Evolutionary conservation across 768 basidiomycete genomes (phyloP).

Genomic region (Neoboletus brunneissimus): DNA sequence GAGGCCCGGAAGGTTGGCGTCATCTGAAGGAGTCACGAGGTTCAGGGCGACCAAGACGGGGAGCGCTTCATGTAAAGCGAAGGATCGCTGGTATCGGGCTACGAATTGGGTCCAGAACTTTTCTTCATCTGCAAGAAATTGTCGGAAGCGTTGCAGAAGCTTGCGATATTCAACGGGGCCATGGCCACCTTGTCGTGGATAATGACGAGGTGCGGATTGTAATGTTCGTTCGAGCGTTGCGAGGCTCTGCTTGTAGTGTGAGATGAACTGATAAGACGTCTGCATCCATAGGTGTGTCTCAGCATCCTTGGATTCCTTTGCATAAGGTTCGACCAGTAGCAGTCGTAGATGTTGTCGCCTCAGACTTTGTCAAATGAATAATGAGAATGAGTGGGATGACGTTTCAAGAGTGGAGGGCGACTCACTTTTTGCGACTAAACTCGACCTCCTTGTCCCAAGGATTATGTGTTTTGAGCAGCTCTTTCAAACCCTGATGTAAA

Average conservation of each 20-base stretch:
- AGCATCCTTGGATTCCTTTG: constrained; percentile 72
- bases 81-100: constrained; percentile 68
- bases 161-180: constrained; percentile 83
- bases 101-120: constrained; percentile 87
- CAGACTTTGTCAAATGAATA: constrained; percentile 43
- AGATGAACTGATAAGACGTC: constrained; percentile 83
- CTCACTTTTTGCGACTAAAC: constrained; percentile 82
- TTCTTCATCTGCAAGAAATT: constrained; percentile 88
- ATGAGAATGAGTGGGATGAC: constrained; percentile 5
- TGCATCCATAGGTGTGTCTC: constrained; percentile 91
- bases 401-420: constrained; percentile 1
- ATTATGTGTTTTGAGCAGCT: constrained; percentile 65
- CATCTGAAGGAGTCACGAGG: constrained; percentile 44
- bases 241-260: constrained; percentile 76
- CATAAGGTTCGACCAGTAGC: constrained; percentile 64
- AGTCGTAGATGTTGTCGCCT: constrained; percentile 68
- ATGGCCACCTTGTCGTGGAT: constrained; percentile 40
- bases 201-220: constrained; percentile 40
- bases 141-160: constrained; percentile 81
- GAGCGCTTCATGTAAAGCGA: constrained; percentile 63
- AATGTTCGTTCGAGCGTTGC: constrained; percentile 59
- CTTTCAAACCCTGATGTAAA: constrained; percentile 72
- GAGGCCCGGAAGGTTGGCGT: constrained; percentile 27
- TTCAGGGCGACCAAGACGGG: constrained; percentile 56
- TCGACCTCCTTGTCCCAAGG: constrained; percentile 89